Evolutionary conservation across 352 stramenopile species (phyloP).

Genomic region (Phytophthora kernoviae): DNA sequence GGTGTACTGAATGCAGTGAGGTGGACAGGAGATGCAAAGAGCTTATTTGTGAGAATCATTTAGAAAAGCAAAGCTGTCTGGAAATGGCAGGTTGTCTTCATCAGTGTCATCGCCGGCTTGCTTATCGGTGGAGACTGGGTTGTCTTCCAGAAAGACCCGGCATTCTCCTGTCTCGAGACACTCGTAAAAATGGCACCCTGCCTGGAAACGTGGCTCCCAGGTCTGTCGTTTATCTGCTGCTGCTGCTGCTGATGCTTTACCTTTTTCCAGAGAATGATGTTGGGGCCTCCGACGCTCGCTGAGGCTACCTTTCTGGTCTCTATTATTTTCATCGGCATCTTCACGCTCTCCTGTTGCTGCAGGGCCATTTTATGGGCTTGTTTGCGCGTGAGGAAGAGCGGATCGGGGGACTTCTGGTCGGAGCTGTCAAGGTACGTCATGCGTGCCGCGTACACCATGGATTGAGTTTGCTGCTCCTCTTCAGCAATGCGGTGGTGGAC

Average conservation of each 20-base stretch:
- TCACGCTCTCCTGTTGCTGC: slow-evolving; percentile 48
- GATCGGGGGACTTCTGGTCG: slow-evolving; percentile 53
- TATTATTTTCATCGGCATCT: slow-evolving; percentile 50
- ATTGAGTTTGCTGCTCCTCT: slow-evolving; percentile 61
- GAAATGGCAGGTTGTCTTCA: slow-evolving; percentile 55
- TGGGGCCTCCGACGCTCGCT: slow-evolving; percentile 18
- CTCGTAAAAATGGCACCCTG: slow-evolving; percentile 80
- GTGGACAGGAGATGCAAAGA: slow-evolving; percentile 3
- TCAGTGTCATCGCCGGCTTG: slow-evolving; percentile 26
- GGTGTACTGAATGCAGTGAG: slow-evolving; percentile 58
- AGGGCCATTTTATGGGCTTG: slow-evolving; percentile 72
- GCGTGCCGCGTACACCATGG: slow-evolving; percentile 80
- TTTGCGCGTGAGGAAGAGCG: slow-evolving; percentile 79
- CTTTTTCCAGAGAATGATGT: slow-evolving; percentile 46
- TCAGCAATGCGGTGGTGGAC: slow-evolving; percentile 18
- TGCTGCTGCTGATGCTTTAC: slow-evolving; percentile 34
- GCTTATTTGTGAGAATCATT: slow-evolving; percentile 27
- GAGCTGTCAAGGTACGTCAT: slow-evolving; percentile 76
- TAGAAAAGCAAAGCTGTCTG: slow-evolving; percentile 75
- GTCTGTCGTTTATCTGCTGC: slow-evolving; percentile 31
- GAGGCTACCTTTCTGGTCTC: slow-evolving; percentile 36
- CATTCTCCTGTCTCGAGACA: slow-evolving; percentile 74
- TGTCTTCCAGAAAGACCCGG: slow-evolving; percentile 18
- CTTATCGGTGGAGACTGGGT: background rate
- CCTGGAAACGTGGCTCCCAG: slow-evolving; percentile 69